Evolutionary conservation across 805 yeast genomes (phyloP).

Genomic region (Ogataea trehalophila): DNA sequence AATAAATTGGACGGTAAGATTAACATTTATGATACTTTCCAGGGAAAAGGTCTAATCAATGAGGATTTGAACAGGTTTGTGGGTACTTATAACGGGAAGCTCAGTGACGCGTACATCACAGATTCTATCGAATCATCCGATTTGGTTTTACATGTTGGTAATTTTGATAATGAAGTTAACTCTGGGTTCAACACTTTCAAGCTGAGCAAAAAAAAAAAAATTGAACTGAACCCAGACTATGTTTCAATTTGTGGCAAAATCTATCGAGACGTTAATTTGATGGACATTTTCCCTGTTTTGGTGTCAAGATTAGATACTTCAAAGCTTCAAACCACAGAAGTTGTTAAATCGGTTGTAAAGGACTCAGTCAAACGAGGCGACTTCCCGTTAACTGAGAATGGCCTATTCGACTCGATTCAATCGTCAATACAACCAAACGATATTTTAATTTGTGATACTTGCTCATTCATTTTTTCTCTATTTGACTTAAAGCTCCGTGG

Average conservation of each 20-base stretch:
- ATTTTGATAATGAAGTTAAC: constrained; percentile 58
- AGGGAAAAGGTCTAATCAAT: constrained; percentile 37
- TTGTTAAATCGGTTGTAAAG: neutral
- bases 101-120: constrained; percentile 28
- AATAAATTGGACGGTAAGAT: constrained; percentile 30
- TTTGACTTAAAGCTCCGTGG: constrained; percentile 35
- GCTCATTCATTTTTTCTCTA: constrained; percentile 42
- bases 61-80: constrained; percentile 38
- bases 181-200: constrained; percentile 52
- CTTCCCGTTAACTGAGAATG: constrained; percentile 28
- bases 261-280: constrained; percentile 29
- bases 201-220: constrained; percentile 20
- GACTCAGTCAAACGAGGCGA: neutral
- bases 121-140: constrained; percentile 51
- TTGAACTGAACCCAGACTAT: constrained; percentile 40
- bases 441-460: constrained; percentile 40
- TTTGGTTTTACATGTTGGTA: constrained; percentile 67
- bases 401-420: constrained; percentile 34
- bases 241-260: constrained; percentile 32
- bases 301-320: constrained; percentile 32
- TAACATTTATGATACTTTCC: constrained; percentile 36
- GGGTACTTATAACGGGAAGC: constrained; percentile 39
- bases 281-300: constrained; percentile 31
- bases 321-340: constrained; percentile 8
- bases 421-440: constrained; percentile 33